Conservation (phyloP, 140 eudicot species). For the Anethum foeniculum region DNA sequence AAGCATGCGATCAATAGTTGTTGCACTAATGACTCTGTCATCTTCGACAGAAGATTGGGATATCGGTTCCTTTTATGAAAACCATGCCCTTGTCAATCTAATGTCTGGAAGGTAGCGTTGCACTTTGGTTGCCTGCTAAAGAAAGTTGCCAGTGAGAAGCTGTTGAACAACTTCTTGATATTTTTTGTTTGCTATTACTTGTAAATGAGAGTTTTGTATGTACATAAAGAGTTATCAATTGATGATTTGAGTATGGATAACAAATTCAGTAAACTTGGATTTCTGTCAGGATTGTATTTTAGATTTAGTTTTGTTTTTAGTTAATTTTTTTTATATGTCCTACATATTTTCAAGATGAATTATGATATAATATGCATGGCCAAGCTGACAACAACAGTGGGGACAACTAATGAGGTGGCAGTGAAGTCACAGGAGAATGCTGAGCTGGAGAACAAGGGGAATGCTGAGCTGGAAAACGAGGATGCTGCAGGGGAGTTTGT, state of each 20-base stretch:
- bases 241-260: background rate
- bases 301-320: too few species aligned
- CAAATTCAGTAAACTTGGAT: background rate
- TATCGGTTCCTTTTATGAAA: slow-evolving; percentile 56
- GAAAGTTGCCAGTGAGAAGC: background rate
- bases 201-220: slow-evolving; percentile 6
- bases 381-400: too few species aligned
- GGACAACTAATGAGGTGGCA: too few species aligned
- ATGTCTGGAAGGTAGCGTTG: slow-evolving; percentile 58
- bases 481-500: too few species aligned
- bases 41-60: slow-evolving; percentile 82
- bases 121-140: background rate
- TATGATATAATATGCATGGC: too few species aligned
- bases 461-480: too few species aligned
- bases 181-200: background rate
- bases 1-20: slow-evolving; percentile 80
- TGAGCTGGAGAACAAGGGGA: too few species aligned
- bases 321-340: too few species aligned
- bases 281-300: too few species aligned
- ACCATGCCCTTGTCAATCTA: slow-evolving; percentile 54
- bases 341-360: too few species aligned
- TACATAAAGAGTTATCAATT: background rate
- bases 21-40: slow-evolving; percentile 82
- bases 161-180: background rate
- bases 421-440: too few species aligned